These are phyloP conservation scores for Backusella westeae DNA, from an alignment of 192 early-diverging fungal genomes.

Conservation along the genomic window DNA sequence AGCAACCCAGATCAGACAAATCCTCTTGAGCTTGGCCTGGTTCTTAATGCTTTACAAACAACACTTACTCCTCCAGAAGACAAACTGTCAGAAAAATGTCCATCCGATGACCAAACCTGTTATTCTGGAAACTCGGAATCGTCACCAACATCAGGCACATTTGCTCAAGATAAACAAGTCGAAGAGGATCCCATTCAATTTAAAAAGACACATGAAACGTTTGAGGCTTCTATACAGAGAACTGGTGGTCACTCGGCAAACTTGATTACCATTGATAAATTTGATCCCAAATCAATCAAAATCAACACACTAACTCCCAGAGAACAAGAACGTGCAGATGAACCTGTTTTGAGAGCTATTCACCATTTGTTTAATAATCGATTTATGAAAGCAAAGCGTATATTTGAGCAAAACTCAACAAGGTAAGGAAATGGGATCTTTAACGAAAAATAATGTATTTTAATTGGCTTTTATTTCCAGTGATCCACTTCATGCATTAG, in stretches of 20 bases:
- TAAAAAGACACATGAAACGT: neutral
- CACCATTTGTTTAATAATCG: constrained; percentile 34
- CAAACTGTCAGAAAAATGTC: neutral
- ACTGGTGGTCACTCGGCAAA: neutral
- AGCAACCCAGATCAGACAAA: neutral
- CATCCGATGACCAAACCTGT: neutral
- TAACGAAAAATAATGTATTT: neutral
- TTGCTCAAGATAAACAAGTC: neutral
- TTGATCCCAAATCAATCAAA: constrained; percentile 15
- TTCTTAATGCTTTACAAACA: constrained; percentile 4
- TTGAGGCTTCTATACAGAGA: neutral
- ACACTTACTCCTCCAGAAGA: neutral
- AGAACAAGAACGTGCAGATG: constrained; percentile 31
- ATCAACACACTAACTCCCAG: constrained; percentile 23
- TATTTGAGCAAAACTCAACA: constrained; percentile 23
- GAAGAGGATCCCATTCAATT: neutral
- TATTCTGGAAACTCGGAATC: neutral
- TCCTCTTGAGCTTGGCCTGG: constrained; percentile 1
- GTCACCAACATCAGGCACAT: neutral
- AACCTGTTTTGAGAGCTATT: constrained; percentile 25
- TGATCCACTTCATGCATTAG: constrained; percentile 53
- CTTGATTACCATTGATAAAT: constrained; percentile 12
- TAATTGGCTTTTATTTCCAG: neutral
- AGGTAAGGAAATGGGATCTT: neutral
- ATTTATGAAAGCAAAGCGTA: constrained; percentile 30